Base-by-base conservation (phyloP, 1,284 basidiomycete species). In the Moniliophthora roreri region DNA sequence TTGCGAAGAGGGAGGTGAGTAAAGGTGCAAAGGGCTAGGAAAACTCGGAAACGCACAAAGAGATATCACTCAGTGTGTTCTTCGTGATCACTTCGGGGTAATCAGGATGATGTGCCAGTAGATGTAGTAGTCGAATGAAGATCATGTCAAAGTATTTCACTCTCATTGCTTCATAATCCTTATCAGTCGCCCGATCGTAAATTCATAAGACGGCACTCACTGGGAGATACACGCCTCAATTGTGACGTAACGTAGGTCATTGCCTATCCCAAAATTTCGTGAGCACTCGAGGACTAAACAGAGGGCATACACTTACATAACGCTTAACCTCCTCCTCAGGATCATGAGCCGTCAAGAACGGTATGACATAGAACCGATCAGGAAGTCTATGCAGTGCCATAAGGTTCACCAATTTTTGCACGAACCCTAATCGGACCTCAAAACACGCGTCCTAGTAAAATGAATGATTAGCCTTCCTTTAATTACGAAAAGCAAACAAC, bases 31-130 rank as follows among this genome's bases (percentile, higher is more conserved):
- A 48, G 42, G 37, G 46, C 13, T 36, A n/a, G 9, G 16, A 44
- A 26, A 20, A 16, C 41, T n/a, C 26, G 10, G 37, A 50, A 40
- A 64, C 80, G 49, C 64, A 89, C 87, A 86, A 89, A 3, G 87
- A 82, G 59, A 89, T 84, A 57, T 89, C 88, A 41, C 84, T 76
- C 24, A 93, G 67, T 28, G 82, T 82, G 46, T 87, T 84, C 39
- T 82, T 77, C 4, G 73, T 72, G 18, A 76, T 72, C 41, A n/a
- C n/a, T 9, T 32, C 28, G 7, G 75, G 77, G 63, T 95, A 94
- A 69, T 99, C 96, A 1, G 96, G 95, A 69, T 99, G 96, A 66
- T 97, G 94, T 0, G 95, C 91, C 1, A 99, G 76, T 0, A 96
- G 69, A 64, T 95, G 91, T 4, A 99, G 75, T 13, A 98, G 72